Evolutionary conservation across 2,329 filamentous ascomycete species (phyloP), one percentile per base, ranked within the genome.

Genomic region (Scolecobasidium constrictum): DNA sequence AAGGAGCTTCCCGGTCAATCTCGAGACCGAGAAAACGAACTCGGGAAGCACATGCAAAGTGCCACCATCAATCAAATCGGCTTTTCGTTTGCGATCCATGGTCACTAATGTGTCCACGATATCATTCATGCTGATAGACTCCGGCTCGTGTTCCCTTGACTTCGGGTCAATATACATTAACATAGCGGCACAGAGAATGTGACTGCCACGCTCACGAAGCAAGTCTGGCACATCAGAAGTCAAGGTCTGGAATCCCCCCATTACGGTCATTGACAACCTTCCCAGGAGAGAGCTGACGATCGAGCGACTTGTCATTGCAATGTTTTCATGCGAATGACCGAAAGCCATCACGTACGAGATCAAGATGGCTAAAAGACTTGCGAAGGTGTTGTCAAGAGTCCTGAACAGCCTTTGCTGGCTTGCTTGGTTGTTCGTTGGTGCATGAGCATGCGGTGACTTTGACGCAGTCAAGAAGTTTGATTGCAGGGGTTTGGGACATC

Each of bases 351-450:
- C n/a, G n/a, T n/a, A 44, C 7, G 42, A 38, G 6, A 22, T 22
- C 5, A 44, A 28, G 20, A 44, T 44, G 21, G 42, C 36, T 7
- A 34, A 33, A 18, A 44, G 18, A 26, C 42, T 44, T 15, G 35
- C 38, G n/a, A 44, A 18, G 2, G 42, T 38, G 35, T 38, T 44
- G 11, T n/a, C 39, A 16, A 44, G 17, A 15, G 40, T 20, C 13
- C 23, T 20, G 21, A 16, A 12, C 16, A 42, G 34, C 20, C 36
- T 28, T 4, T n/a, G 5, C 6, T 23, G 35, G n/a, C n/a, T 39
- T 18, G 18, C 18, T 16, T 20, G 35, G 15, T 16, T 23, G 35
- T 33, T 33, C 4, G 6, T 17, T 20, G 23, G 18, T 39, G 11
- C 42, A 12, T 31, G 33, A 31, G 26, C 9, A 11, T 36, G 39